phyloP scores from a whole-genome alignment of 345 rosid genomes.

The Psidium guajava region DNA sequence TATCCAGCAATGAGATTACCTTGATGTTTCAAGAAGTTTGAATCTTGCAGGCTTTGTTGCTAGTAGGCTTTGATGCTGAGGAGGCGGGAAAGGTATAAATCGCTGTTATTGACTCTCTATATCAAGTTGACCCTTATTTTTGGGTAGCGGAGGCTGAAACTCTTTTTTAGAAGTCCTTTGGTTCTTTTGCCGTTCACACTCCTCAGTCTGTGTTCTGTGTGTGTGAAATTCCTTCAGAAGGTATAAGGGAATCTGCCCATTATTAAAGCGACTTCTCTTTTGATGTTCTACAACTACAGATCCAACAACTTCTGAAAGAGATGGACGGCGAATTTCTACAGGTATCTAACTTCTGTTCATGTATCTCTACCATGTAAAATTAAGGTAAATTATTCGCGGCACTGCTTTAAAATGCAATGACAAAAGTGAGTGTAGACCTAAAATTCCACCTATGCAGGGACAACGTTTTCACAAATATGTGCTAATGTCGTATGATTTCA shows the following conservation, averaged over 20 bases:
- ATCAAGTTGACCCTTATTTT: neutral
- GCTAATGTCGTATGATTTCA: neutral
- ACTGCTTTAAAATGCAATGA: neutral
- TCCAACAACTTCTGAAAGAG: conserved; percentile 51
- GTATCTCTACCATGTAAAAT: neutral
- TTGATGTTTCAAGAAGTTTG: neutral
- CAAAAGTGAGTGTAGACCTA: neutral
- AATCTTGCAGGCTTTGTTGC: conserved; percentile 52
- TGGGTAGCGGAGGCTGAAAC: neutral
- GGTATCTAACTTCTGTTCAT: conserved; percentile 20
- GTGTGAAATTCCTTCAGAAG: neutral
- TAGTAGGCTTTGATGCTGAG: conserved; percentile 55
- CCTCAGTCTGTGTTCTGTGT: neutral
- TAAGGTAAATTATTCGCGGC: neutral
- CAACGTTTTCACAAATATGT: neutral
- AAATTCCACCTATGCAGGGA: neutral
- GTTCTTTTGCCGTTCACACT: neutral
- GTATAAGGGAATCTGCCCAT: neutral
- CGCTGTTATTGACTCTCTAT: neutral
- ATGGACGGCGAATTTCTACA: conserved; percentile 79
- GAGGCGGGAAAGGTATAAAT: conserved; percentile 51
- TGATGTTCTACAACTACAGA: conserved; percentile 22
- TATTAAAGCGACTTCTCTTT: neutral
- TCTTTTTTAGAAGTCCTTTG: neutral
- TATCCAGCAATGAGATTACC: conserved; percentile 4